phyloP scores from a whole-genome alignment of 2,329 filamentous ascomycete species.

The Colletotrichum sp. region DNA sequence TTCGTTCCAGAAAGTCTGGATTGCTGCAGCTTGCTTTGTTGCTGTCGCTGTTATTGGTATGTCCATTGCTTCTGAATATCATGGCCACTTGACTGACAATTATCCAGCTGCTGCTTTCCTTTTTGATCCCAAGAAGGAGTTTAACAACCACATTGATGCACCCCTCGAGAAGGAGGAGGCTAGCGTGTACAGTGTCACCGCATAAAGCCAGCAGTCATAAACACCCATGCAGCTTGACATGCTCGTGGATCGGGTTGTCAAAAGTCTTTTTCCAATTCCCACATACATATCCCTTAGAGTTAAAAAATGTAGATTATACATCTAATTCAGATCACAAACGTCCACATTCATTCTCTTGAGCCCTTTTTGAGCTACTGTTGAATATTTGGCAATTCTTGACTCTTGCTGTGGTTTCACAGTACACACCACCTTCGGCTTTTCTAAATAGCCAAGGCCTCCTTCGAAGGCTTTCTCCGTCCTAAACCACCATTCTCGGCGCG shows the following conservation, averaged over 20 bases:
- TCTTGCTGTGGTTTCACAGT: not conserved
- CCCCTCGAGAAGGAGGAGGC: constrained; percentile 36
- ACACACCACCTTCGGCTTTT: not conserved
- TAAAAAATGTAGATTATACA: not conserved
- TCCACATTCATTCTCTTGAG: no score
- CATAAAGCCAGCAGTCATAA: not conserved
- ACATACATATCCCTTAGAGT: not conserved
- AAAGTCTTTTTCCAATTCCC: not conserved
- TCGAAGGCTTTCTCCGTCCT: not conserved
- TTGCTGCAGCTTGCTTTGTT: constrained; percentile 30
- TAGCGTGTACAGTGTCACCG: not conserved
- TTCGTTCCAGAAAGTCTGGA: constrained; percentile 37
- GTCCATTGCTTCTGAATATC: not conserved
- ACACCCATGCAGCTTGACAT: fast-evolving
- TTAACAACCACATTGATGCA: constrained; percentile 41
- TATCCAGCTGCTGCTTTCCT: constrained; percentile 17
- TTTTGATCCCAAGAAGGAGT: constrained; percentile 36
- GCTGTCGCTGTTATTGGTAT: constrained; percentile 31
- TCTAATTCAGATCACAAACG: not conserved
- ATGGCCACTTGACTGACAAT: not conserved
- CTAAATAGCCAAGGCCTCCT: not conserved
- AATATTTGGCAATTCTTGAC: no score
- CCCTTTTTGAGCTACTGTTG: no score
- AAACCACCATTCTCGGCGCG: not conserved
- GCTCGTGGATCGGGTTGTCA: not conserved